phyloP scores from a whole-genome alignment of 192 early-diverging fungal genomes.

The Backusella mclennaniae region DNA sequence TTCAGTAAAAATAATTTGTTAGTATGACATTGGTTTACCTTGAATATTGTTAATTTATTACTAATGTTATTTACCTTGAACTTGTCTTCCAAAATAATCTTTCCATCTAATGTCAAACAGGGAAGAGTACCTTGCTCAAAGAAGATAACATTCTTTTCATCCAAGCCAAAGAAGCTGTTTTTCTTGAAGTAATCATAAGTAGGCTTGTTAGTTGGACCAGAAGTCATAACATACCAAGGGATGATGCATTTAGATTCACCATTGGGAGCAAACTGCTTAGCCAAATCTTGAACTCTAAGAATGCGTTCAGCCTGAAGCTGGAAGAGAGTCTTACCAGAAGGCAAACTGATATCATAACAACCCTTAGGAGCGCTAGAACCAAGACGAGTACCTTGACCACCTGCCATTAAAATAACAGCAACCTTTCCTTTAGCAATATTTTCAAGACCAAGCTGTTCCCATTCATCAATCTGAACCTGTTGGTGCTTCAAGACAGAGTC shows the following conservation, averaged over 20 bases:
- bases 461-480: conserved; percentile 49
- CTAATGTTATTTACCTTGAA: conserved; percentile 31
- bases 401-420: conserved; percentile 88
- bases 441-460: conserved; percentile 66
- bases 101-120: conserved; percentile 86
- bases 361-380: conserved; percentile 82
- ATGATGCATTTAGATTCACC: conserved; percentile 44
- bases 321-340: conserved; percentile 86
- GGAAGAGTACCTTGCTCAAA: conserved; percentile 97
- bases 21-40: neutral
- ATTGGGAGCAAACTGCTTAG: conserved; percentile 15
- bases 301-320: conserved; percentile 91
- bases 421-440: conserved; percentile 80
- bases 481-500: conserved; percentile 58
- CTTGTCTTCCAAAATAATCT: conserved; percentile 86
- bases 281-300: conserved; percentile 74
- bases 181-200: conserved; percentile 79
- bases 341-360: conserved; percentile 89
- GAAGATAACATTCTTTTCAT: conserved; percentile 81
- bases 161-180: conserved; percentile 86
- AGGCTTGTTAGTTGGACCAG: conserved; percentile 82
- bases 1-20: neutral
- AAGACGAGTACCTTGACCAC: conserved; percentile 78
- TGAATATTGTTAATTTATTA: neutral
- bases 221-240: conserved; percentile 99